These are phyloP conservation scores for Pachysolen tannophilus DNA, from an alignment of 805 yeast species.

Conservation along the genomic window DNA sequence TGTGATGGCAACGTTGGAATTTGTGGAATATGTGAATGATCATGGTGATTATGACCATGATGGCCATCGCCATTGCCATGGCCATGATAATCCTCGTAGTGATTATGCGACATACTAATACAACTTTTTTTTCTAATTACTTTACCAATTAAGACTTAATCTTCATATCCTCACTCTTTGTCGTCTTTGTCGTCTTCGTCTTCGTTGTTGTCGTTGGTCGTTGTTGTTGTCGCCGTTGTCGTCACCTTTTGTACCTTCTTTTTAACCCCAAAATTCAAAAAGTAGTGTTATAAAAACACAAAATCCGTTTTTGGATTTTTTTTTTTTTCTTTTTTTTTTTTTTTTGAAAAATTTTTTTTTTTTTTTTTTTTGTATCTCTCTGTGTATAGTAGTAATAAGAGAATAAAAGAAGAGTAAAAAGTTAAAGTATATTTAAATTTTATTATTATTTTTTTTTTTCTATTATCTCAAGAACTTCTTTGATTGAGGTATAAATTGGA, in stretches of 20 bases:
- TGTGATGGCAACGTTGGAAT: slow-evolving; percentile 65
- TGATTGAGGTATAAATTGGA: background rate
- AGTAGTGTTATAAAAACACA: too few relatives aligned
- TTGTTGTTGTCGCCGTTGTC: too few relatives aligned
- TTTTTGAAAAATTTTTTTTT: background rate
- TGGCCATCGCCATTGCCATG: slow-evolving; percentile 5
- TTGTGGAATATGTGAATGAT: slow-evolving; percentile 46
- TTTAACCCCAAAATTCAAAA: too few relatives aligned
- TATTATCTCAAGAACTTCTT: background rate
- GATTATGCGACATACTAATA: slow-evolving; percentile 9
- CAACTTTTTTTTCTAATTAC: too few relatives aligned
- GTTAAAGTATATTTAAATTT: background rate
- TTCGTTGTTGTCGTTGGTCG: too few relatives aligned
- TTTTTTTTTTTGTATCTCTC: background rate
- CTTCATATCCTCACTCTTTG: too few relatives aligned
- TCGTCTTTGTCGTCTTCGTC: too few relatives aligned
- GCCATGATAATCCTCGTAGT: slow-evolving; percentile 1
- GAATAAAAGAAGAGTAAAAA: slow-evolving; percentile 2
- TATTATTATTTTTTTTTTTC: background rate
- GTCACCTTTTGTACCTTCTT: too few relatives aligned
- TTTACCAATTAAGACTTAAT: too few relatives aligned
- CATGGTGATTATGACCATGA: slow-evolving; percentile 26
- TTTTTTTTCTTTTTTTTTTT: background rate
- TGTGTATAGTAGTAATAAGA: background rate
- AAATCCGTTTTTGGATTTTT: too few relatives aligned